Conservation (phyloP, 441 rosid genomes). For the Adansonia madagascariensis region DNA sequence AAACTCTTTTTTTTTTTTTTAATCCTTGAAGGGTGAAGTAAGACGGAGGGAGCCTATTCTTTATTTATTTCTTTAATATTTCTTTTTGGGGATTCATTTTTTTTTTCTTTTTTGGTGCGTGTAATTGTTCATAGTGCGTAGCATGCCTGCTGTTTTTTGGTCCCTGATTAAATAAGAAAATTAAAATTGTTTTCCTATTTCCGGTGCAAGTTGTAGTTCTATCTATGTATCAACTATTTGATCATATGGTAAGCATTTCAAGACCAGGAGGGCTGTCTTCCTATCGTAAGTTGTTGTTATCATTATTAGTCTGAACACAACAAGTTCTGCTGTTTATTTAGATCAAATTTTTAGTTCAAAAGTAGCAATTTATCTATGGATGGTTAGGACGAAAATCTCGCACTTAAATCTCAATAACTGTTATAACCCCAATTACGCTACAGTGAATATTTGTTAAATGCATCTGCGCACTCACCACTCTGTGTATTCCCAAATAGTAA, state of each 20-base stretch:
- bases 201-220: neutral
- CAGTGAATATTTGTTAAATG: neutral
- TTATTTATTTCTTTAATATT: constrained; percentile 5
- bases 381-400: neutral
- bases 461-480: neutral
- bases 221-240: too few relatives aligned
- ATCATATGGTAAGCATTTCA: too few relatives aligned
- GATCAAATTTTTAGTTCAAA: too few relatives aligned
- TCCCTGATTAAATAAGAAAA: constrained; percentile 32
- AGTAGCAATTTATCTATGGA: too few relatives aligned
- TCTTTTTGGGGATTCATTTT: constrained; percentile 24
- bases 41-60: constrained; percentile 13
- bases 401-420: neutral
- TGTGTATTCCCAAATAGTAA: neutral
- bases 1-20: constrained; percentile 8
- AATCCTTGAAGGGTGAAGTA: constrained; percentile 13
- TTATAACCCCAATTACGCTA: neutral
- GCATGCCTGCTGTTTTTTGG: constrained; percentile 11
- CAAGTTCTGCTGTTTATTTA: too few relatives aligned
- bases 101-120: constrained; percentile 26
- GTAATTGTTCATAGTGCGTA: constrained; percentile 16
- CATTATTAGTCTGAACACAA: too few relatives aligned
- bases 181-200: neutral
- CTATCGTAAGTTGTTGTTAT: too few relatives aligned
- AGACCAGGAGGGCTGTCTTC: too few relatives aligned